Evolutionary conservation across 768 basidiomycete species (phyloP), one percentile per base, ranked within the genome.

Genomic region (Hemileccinum impolitum): DNA sequence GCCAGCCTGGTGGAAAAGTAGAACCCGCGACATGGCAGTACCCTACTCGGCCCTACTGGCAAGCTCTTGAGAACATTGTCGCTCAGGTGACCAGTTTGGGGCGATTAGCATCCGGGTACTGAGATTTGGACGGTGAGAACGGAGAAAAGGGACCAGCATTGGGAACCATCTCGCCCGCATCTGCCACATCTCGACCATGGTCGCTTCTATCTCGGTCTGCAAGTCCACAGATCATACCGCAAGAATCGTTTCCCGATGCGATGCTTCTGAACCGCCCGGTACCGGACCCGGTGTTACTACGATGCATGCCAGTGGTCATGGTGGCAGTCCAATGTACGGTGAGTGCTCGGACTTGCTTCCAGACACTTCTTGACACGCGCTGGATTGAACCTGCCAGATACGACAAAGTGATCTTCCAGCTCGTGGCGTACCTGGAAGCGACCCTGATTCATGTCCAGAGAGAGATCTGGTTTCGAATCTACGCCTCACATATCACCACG

Each of bases 401-500:
- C 51, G 54, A 59, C 62, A 32, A 25, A 42, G 39, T 50, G 51
- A 63, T 62, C 52, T 52, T 52, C 45, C 42, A 39, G 19, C 34
- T 19, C 23, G 36, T 15, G 34, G 21, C 25, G 60, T 59, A 54
- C 57, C 60, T 54, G 63, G 53, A 17, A 17, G 19, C 45, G 63
- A 57, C 63, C 63, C 62, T 63, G 62, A 57, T 53, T 59, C 54
- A 64, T 59, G 52, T 44, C 38, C 18, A 30, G 43, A 28, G 6
- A 21, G 41, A 54, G 62, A 63, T 63, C 63, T 53, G 23, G 25
- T 46, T 13, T 43, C 28, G 34, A 57, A 63, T 63, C 63, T 56
- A 19, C 17, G 2, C 39, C 30, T 39, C 25, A n/a, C 43, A 48
- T 26, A 47, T 53, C 19, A 42, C 52, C 45, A 53, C 61, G 57